phyloP scores from a whole-genome alignment of 345 rosid genomes.

The Populus pruinosa region DNA sequence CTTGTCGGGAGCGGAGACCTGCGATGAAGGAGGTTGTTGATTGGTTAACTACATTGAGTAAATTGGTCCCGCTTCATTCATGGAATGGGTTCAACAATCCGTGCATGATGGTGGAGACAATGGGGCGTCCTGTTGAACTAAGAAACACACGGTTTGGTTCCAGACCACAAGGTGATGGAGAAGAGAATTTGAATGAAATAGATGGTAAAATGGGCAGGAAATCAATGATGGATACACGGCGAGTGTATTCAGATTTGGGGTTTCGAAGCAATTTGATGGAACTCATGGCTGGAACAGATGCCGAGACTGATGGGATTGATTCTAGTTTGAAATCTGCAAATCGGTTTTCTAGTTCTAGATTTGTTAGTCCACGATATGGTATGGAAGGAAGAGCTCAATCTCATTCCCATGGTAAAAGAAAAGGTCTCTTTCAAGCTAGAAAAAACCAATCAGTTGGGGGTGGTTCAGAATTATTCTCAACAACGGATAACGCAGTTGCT shows the following conservation, averaged over 20 bases:
- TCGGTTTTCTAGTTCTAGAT: conserved; percentile 38
- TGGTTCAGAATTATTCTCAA: conserved; percentile 28
- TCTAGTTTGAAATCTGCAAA: conserved; percentile 17
- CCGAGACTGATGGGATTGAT: conserved; percentile 19
- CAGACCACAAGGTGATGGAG: conserved; percentile 21
- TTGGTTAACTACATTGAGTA: conserved; percentile 69
- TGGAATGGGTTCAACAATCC: conserved; percentile 96
- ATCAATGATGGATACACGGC: conserved; percentile 37
- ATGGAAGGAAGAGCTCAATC: conserved; percentile 26
- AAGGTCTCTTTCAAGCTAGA: conserved; percentile 14
- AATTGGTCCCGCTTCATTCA: conserved; percentile 71
- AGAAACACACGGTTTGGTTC: conserved; percentile 24
- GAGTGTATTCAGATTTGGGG: conserved; percentile 74
- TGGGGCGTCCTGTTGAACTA: conserved; percentile 67
- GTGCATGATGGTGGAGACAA: conserved; percentile 91
- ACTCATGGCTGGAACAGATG: conserved; percentile 52
- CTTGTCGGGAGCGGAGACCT: conserved; percentile 95
- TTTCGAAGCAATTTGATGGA: conserved; percentile 72
- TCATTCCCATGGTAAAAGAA: conserved; percentile 8
- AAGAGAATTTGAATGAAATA: conserved; percentile 26
- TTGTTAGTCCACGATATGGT: conserved; percentile 33
- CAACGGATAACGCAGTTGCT: conserved; percentile 16
- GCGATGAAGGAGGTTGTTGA: conserved; percentile 79
- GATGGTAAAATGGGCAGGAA: conserved; percentile 33
- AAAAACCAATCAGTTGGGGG: conserved; percentile 38